Conservation (phyloP, 768 basidiomycete species). For the Lactifluus volemus region DNA sequence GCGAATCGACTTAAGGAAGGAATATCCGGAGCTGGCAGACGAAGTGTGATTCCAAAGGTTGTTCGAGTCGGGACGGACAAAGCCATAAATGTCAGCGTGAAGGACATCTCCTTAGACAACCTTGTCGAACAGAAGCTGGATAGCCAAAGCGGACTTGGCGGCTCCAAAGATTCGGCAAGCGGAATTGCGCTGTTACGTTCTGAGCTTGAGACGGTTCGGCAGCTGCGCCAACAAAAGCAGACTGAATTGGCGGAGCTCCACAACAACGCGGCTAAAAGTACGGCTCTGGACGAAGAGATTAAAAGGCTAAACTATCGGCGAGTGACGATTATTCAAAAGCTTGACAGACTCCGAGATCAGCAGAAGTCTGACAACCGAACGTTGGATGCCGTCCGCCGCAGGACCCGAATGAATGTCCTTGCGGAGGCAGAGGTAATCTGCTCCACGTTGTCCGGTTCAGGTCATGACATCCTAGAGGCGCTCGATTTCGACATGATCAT, state of each 20-base stretch:
- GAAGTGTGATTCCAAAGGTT: conserved; percentile 56
- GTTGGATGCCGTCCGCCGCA: conserved; percentile 73
- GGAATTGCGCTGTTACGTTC: conserved; percentile 51
- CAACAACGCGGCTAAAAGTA: conserved; percentile 46
- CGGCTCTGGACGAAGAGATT: conserved; percentile 65
- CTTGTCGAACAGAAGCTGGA: conserved; percentile 74
- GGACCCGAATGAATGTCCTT: conserved; percentile 65
- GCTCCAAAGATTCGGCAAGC: conserved; percentile 43
- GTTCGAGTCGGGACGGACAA: conserved; percentile 83
- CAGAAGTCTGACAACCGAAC: conserved; percentile 73
- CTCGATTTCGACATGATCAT: conserved; percentile 93
- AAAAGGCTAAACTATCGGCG: conserved; percentile 55
- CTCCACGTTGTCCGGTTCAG: conserved; percentile 86
- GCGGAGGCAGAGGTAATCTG: conserved; percentile 90
- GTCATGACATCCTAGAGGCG: conserved; percentile 74
- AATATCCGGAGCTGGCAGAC: conserved; percentile 49
- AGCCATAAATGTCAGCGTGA: conserved; percentile 67
- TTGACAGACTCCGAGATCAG: conserved; percentile 75
- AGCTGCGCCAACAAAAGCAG: conserved; percentile 47
- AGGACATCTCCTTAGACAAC: conserved; percentile 79
- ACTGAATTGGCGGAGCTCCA: conserved; percentile 47
- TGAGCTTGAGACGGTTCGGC: conserved; percentile 65
- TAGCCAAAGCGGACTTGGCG: conserved; percentile 29
- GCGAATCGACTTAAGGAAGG: conserved; percentile 79
- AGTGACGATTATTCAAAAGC: conserved; percentile 52